Base-by-base conservation (phyloP, 345 rosid genomes). In the Dimocarpus longan region DNA sequence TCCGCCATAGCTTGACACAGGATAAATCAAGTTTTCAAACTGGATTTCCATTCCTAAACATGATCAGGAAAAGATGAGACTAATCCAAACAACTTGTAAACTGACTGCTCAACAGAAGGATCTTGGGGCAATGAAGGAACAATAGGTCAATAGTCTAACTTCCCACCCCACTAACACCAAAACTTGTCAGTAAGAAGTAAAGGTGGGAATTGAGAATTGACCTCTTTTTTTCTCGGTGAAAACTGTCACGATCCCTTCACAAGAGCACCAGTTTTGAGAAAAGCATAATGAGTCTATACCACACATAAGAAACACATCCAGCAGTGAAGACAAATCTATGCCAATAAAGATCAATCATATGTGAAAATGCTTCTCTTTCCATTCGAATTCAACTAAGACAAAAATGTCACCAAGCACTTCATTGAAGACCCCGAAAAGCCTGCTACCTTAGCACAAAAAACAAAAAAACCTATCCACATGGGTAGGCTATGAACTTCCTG, bases 11-110 rank as follows among this genome's bases (percentile, higher is more conserved):
- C 28, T 71, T 12, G 9, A 71, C 48, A 54, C 28, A 54, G 15
- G 26, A 71, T 37, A 21, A 74, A 40, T 0, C 77, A 74, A 12
- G 54, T 43, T 62, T 73, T 40, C 12, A 26, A 16, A 62, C 77
- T 21, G 77, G 57, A 3, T 4, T 42, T 42, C 9, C 57, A 1
- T 42, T 43, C 6, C 21, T 5, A 10, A 42, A 24, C 13, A 57
- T 26, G 24, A 12, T 71, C 0, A 54, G 21, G 21, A 54, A 16
- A 16, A 16, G 6, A 54, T 1, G 21, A 16, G 3, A 54, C 60
- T 54, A 54, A 46, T 10, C 50, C 50, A 46, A 7, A 46, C 13
- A 9, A 46, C 50, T 46, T 46, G 50, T 2, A 46, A 46, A 46
- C 50, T 42, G 6, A 42, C 9, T 42, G 8, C 8, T 42, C 44